Evolutionary conservation across 805 yeast species (phyloP), one percentile per base, ranked within the genome.

Genomic region (Isabelozyma gotoi): DNA sequence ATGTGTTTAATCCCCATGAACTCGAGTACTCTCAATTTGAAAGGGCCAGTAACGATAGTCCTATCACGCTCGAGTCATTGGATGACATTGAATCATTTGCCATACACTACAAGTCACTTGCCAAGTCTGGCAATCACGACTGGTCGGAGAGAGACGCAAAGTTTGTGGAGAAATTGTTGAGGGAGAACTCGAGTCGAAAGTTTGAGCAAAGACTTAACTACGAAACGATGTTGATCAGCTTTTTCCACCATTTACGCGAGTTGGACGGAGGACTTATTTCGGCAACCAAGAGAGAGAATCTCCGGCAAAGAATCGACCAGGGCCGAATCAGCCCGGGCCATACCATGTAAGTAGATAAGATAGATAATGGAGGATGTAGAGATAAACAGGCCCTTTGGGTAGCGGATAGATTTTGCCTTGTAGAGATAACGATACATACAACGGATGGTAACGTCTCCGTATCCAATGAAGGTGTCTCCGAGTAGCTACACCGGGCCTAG

Each of bases 1-100:
- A 70, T 50, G 79, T 79, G 1, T 78, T 79, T 56, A 73, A 71
- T 47, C 76, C 77, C 4, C 66, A 67, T 7, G 80, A 71, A 39
- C 43, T 62, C 15, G 71, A 61, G 19, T 48, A 48, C 7, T 36
- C 47, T 20, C 36, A 42, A 12, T 33, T 48, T 19, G 43, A 49
- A n/a, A 48, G 48, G 24, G 46, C 33, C 12, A 45, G 45, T 1
- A 51, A 47, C 10, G 46, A 52, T 17, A 64, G 64, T 39, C 70
- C 73, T 2, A 63, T 77, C 14, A 74, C 69, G 33, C 52, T 77
- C 35, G 78, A 73, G 31, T 72, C 71, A 4, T 55, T 68, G 38
- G 81, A 77, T 39, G 83, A 78, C 46, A 74, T 78, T 18, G 81
- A 76, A 48, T 77, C 74, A 18, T 78, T 78, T 44, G 62, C 74